Evolutionary conservation across 805 yeast species (phyloP).

Genomic region (Yarrowia bubula): DNA sequence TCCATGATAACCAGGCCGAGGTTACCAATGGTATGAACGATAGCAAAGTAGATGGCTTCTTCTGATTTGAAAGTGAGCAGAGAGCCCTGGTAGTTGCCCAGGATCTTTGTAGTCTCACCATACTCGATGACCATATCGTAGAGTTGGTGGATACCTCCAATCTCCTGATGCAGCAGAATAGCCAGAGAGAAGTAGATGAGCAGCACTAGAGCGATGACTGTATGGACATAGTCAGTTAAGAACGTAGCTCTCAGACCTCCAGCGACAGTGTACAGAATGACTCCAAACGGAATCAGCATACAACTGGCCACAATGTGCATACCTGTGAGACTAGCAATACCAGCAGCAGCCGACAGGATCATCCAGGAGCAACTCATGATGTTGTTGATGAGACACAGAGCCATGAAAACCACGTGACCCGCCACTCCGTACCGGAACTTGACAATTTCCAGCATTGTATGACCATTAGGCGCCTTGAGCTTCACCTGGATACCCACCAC

Average conservation of each 20-base stretch:
- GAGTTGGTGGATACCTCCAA: slow-evolving; percentile 48
- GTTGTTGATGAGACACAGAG: slow-evolving; percentile 29
- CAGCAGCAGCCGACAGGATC: slow-evolving; percentile 48
- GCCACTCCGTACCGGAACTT: slow-evolving; percentile 62
- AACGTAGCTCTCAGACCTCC: slow-evolving; percentile 57
- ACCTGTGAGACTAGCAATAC: slow-evolving; percentile 45
- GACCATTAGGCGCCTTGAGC: slow-evolving; percentile 76
- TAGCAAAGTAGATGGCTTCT: slow-evolving; percentile 29
- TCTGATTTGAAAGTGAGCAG: slow-evolving; percentile 49
- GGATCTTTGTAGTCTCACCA: slow-evolving; percentile 35
- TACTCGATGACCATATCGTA: slow-evolving; percentile 50
- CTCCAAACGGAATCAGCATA: slow-evolving; percentile 50
- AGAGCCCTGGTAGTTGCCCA: slow-evolving; percentile 30
- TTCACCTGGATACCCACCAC: slow-evolving; percentile 75
- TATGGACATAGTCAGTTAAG: slow-evolving; percentile 53
- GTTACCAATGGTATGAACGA: slow-evolving; percentile 30
- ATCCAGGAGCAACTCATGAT: slow-evolving; percentile 41
- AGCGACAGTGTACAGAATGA: slow-evolving; percentile 48
- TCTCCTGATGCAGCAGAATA: slow-evolving; percentile 41
- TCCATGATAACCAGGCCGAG: slow-evolving; percentile 35
- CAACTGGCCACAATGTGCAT: slow-evolving; percentile 50
- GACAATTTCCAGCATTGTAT: slow-evolving; percentile 74
- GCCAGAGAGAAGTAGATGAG: slow-evolving; percentile 36
- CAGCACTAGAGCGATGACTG: slow-evolving; percentile 40
- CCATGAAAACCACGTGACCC: slow-evolving; percentile 47